A percentile compares a stretch with the other conserved stretches of the same genome.
Evolutionary conservation across 1,139 yeast species (phyloP).

Genomic region (Lipomyces yarrowii): DNA sequence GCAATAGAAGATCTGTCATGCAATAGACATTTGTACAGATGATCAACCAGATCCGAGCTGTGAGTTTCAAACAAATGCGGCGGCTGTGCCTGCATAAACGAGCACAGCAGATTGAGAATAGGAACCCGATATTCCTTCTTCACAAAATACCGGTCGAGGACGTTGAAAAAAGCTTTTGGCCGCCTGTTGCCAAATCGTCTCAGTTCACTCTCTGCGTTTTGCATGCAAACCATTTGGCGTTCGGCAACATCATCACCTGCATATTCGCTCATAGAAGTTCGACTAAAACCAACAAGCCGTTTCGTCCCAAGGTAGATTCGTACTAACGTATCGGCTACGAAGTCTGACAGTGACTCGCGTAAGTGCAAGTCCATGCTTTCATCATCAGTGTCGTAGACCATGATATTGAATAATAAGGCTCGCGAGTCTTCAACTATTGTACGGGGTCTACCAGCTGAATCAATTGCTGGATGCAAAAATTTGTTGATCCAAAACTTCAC

Average conservation of each 20-base stretch:
- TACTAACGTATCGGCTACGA: constrained; percentile 43
- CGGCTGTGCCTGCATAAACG: constrained; percentile 36
- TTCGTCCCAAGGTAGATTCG: constrained; percentile 42
- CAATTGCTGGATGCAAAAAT: constrained; percentile 58
- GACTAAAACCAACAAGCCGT: neutral
- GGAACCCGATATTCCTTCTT: constrained; percentile 24
- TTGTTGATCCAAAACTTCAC: constrained; percentile 56
- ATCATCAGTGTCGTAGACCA: constrained; percentile 43
- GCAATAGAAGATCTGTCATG: constrained; percentile 52
- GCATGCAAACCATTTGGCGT: constrained; percentile 40
- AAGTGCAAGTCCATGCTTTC: constrained; percentile 35
- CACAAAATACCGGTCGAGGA: constrained; percentile 29
- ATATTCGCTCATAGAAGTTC: constrained; percentile 31
- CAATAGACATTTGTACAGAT: constrained; percentile 49
- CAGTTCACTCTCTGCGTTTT: constrained; percentile 38
- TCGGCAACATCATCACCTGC: constrained; percentile 34
- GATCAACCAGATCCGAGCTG: constrained; percentile 48
- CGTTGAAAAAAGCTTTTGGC: constrained; percentile 32
- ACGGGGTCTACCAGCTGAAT: constrained; percentile 57
- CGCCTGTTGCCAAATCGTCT: constrained; percentile 31
- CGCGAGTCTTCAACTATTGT: constrained; percentile 49
- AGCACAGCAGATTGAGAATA: constrained; percentile 34
- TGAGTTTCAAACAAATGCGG: constrained; percentile 43
- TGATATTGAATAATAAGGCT: constrained; percentile 47
- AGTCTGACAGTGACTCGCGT: constrained; percentile 33